phyloP scores from a whole-genome alignment of 1,139 yeast genomes.

The Pichia sp. region DNA sequence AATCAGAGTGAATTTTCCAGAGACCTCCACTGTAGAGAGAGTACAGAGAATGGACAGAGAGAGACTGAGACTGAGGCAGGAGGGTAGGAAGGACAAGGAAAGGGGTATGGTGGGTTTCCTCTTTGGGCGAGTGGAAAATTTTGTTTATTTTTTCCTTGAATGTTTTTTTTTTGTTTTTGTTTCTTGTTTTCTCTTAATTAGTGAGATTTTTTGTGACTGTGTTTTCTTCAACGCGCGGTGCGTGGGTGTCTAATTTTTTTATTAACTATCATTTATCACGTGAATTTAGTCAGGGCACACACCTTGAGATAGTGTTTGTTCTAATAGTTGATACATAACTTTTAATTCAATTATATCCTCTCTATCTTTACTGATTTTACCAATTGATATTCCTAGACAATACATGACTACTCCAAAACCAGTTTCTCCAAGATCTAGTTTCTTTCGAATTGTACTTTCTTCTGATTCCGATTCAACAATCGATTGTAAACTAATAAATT shows the following conservation, averaged over 20 bases:
- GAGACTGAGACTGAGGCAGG: background rate
- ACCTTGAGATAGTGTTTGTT: background rate
- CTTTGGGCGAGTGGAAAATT: background rate
- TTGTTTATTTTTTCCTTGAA: too few species aligned
- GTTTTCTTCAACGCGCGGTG: background rate
- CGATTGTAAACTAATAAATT: constrained; percentile 1
- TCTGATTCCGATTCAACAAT: background rate
- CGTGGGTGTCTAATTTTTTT: background rate
- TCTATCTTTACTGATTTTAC: background rate
- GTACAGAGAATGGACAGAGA: background rate
- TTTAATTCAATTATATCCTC: too few species aligned
- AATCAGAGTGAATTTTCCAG: background rate
- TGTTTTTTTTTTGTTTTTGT: too few species aligned
- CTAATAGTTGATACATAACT: too few species aligned
- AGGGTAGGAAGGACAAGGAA: background rate
- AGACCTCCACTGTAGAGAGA: background rate
- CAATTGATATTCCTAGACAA: background rate
- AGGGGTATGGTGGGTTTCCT: background rate
- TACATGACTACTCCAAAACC: background rate
- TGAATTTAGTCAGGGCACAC: constrained; percentile 2
- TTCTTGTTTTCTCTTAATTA: background rate
- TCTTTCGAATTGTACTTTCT: too few species aligned
- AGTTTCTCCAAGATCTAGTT: background rate
- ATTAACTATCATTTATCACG: background rate
- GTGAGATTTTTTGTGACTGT: constrained; percentile 1